A percentile compares a stretch with the other conserved stretches of the same genome.
Evolutionary conservation across 805 yeast genomes (phyloP).

Genomic region (Ogataea paradorogensis): DNA sequence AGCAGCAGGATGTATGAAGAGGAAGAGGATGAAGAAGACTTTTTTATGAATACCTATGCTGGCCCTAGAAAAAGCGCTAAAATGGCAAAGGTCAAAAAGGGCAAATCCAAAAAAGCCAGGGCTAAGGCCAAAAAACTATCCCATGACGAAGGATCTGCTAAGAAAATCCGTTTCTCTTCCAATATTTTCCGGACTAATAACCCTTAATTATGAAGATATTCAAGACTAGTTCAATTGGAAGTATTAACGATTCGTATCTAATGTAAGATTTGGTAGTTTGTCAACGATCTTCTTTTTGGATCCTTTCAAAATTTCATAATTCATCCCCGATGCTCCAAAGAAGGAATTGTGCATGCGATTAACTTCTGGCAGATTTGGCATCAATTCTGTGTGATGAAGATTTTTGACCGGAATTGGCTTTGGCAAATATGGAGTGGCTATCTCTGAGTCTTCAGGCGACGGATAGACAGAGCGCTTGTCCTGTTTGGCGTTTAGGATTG

Average conservation of each 20-base stretch:
- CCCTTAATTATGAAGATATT: neutral
- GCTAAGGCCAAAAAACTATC: constrained; percentile 5
- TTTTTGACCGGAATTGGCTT: constrained; percentile 15
- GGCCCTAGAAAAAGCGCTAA: constrained; percentile 1
- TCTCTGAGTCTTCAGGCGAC: constrained; percentile 16
- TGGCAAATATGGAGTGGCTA: constrained; percentile 13
- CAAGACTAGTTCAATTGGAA: neutral
- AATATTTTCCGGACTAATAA: constrained; percentile 16
- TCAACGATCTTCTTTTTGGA: neutral
- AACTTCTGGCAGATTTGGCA: constrained; percentile 3
- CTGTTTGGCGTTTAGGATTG: neutral
- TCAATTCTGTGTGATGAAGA: constrained; percentile 1
- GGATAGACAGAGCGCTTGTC: constrained; percentile 2
- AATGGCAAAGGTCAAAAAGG: constrained; percentile 4
- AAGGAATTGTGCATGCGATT: constrained; percentile 5
- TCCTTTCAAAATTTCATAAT: constrained; percentile 2
- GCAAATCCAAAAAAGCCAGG: constrained; percentile 7
- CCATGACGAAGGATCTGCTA: constrained; percentile 2
- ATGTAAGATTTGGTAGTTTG: neutral
- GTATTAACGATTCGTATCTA: neutral
- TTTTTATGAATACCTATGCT: neutral
- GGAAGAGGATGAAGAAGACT: constrained; percentile 5
- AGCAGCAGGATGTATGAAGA: constrained; percentile 1
- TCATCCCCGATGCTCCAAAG: constrained; percentile 13
- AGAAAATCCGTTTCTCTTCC: constrained; percentile 20